These are phyloP conservation scores for Fagus crenata DNA, from an alignment of 306 rosid species.

Conservation along the genomic window DNA sequence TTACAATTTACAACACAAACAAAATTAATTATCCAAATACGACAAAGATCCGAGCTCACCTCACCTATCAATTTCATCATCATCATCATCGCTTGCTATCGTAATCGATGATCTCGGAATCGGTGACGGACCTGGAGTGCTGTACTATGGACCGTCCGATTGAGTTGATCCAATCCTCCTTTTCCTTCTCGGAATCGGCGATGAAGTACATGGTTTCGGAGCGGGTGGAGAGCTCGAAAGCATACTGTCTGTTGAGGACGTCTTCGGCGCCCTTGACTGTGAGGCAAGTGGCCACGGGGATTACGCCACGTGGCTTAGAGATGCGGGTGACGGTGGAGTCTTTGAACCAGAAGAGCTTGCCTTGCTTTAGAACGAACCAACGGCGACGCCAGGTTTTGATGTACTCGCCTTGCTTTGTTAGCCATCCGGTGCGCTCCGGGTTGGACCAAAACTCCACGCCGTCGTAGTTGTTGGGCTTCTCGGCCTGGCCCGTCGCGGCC, in stretches of 20 bases:
- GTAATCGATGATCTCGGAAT: conserved; percentile 52
- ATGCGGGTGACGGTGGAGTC: conserved; percentile 24
- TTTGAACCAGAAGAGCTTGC: conserved; percentile 46
- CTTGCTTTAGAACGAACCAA: conserved; percentile 44
- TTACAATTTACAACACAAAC: background rate
- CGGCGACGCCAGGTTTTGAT: conserved; percentile 47
- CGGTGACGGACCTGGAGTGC: conserved; percentile 50
- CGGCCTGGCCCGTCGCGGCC: conserved; percentile 32
- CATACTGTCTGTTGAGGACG: conserved; percentile 38
- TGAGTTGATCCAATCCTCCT: conserved; percentile 52
- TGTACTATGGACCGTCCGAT: conserved; percentile 55
- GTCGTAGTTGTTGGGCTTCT: conserved; percentile 22
- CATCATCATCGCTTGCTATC: conserved; percentile 30
- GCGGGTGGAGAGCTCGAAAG: conserved; percentile 42
- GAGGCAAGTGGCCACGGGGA: conserved; percentile 36
- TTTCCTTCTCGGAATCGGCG: conserved; percentile 43
- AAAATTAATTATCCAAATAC: conserved; percentile 8
- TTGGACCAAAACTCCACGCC: conserved; percentile 39
- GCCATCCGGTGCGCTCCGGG: conserved; percentile 41
- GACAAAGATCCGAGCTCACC: conserved; percentile 7
- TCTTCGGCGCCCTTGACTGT: conserved; percentile 44
- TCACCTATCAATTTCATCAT: background rate
- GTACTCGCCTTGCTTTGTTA: conserved; percentile 43
- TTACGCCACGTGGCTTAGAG: conserved; percentile 32
- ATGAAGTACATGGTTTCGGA: conserved; percentile 43